phyloP scores from a whole-genome alignment of 768 basidiomycete species.

The Galerina marginata region DNA sequence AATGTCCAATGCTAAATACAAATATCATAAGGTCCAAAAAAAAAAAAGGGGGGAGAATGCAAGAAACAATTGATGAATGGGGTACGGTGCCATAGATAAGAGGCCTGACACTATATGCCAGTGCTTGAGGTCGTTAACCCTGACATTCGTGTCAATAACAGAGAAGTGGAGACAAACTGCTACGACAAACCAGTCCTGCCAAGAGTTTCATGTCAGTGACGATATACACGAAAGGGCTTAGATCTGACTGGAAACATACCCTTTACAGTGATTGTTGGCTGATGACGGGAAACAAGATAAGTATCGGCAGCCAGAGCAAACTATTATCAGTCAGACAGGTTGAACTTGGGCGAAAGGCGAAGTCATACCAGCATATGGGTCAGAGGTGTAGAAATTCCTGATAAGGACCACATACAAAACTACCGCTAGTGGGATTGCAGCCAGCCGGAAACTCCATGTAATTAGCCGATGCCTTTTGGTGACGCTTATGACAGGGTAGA shows the following conservation, averaged over 20 bases:
- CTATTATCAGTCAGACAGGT: conserved; percentile 38
- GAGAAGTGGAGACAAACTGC: background rate
- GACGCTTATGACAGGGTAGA: conserved; percentile 89
- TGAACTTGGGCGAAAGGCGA: conserved; percentile 7
- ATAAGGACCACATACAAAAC: conserved; percentile 83
- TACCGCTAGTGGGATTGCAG: conserved; percentile 76
- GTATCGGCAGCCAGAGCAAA: conserved; percentile 88
- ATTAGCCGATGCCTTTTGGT: conserved; percentile 74
- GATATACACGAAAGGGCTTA: background rate
- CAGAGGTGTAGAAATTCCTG: conserved; percentile 88
- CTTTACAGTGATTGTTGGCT: conserved; percentile 71
- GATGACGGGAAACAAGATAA: conserved; percentile 87
- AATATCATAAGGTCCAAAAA: background rate
- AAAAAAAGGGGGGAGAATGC: background rate
- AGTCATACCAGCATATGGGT: conserved; percentile 80
- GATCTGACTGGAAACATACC: conserved; percentile 36
- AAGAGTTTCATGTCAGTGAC: conserved; percentile 8
- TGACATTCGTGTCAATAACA: background rate
- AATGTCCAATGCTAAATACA: background rate
- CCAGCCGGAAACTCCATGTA: conserved; percentile 74
- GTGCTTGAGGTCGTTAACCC: conserved; percentile 15
- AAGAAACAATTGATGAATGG: background rate
- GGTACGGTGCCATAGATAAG: background rate
- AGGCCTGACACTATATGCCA: conserved; percentile 3
- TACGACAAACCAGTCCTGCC: conserved; percentile 39